Evolutionary conservation across 768 basidiomycete species (phyloP), one percentile per base, ranked within the genome.

Genomic region (Rhizopogon vinicolor): DNA sequence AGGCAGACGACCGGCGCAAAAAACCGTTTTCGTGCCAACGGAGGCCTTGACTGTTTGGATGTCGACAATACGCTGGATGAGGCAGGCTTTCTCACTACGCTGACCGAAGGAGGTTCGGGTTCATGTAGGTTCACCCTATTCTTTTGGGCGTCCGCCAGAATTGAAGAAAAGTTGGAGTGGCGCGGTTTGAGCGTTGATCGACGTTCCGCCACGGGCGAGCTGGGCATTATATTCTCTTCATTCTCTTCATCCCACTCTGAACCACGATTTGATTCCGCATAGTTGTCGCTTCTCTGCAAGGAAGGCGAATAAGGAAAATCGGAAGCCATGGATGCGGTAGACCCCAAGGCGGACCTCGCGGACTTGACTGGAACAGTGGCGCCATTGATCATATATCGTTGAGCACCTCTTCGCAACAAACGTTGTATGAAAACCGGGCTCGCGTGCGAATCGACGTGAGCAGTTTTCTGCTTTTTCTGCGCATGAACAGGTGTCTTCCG

Each of bases 71-170:
- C 58, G 52, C 25, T 25, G 42, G 52, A 58, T 29, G 52, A 52
- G 25, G 51, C 22, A n/a, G 50, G 41, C 28, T 49, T 54, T 33
- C 10, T 10, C 31, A 33, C 31, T 2, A 10, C 31, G 9, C 31
- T 33, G 8, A 33, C n/a, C 12, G 25, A 14, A 16, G 14, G 19
- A 1, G 25, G 13, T 29, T 58, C 14, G 5, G 41, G 35, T 10
- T 43, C 43, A 16, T 74, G 76, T 51, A 79, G 60, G 14, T 63
- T 61, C 19, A 73, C 67, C 19, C 74, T 66, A 37, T 73, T 71
- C 37, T 57, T 67, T 39, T 71, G 68, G 12, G 78, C 75, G 40
- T 78, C 72, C 5, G 75, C 68, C 25, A 78, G 60, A 16, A 78
- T 58, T 19, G 77, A 74, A 29, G 64, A 57, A 54, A 78, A 78